Conservation (phyloP, 805 yeast species). For the Ogataea ganodermae region DNA sequence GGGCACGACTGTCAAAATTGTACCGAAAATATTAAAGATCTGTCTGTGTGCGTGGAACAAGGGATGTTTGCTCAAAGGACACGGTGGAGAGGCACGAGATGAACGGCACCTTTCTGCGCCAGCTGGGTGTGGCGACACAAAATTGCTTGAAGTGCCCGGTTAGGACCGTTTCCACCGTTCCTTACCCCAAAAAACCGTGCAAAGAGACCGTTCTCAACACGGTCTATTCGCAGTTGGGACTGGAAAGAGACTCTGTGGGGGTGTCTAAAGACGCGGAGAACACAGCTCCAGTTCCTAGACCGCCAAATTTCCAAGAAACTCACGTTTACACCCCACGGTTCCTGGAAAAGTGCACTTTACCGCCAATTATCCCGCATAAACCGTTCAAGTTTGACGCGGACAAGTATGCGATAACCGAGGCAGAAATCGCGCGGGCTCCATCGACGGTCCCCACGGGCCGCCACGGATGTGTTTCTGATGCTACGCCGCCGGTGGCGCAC, state of each 20-base stretch:
- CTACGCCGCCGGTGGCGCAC: conserved; percentile 17
- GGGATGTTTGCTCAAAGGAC: no score
- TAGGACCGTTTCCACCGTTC: no score
- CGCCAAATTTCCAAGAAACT: background rate
- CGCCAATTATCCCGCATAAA: conserved; percentile 1
- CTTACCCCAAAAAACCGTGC: background rate
- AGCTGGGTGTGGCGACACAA: no score
- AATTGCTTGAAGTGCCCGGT: no score
- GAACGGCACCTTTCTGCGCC: no score
- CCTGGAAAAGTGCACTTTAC: background rate
- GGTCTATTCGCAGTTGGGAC: conserved; percentile 1
- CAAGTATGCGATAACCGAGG: conserved; percentile 6
- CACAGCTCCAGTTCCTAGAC: background rate
- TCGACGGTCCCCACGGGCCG: conserved; percentile 19
- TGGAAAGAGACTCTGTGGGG: background rate
- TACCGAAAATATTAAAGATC: no score
- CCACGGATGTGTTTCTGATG: conserved; percentile 12
- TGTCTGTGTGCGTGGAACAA: no score
- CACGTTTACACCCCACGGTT: background rate
- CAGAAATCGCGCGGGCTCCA: conserved; percentile 20
- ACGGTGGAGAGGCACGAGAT: no score
- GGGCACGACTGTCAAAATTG: background rate
- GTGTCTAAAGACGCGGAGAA: background rate
- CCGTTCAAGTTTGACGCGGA: conserved; percentile 14
- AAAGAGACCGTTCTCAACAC: background rate